Percentiles rank a stretch among this genome's conserved stretches.
phyloP scores from a whole-genome alignment of 306 rosid genomes.

The Pterocarpus macrocarpus region DNA sequence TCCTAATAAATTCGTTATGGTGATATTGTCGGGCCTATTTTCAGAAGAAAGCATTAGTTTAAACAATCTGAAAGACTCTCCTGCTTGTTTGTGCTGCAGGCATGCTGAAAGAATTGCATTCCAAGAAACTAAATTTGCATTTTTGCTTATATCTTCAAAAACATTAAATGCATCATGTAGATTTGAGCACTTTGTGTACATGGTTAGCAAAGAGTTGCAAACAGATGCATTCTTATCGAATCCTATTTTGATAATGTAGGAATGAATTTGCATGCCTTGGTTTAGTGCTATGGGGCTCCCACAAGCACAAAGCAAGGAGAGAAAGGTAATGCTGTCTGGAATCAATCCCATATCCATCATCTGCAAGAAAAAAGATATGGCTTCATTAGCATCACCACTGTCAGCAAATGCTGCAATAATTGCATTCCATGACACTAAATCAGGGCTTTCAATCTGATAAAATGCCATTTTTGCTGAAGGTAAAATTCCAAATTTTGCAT shows the following conservation, averaged over 20 bases:
- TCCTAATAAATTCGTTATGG: slow-evolving; percentile 67
- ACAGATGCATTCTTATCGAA: slow-evolving; percentile 57
- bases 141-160: slow-evolving; percentile 53
- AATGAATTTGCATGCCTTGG: slow-evolving; percentile 80
- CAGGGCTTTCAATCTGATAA: slow-evolving; percentile 66
- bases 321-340: slow-evolving; percentile 68
- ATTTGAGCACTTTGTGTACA: slow-evolving; percentile 79
- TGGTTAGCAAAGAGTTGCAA: slow-evolving; percentile 68
- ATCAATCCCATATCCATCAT: slow-evolving; percentile 59
- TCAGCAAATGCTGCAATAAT: slow-evolving; percentile 73
- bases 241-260: slow-evolving; percentile 59
- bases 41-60: slow-evolving; percentile 65
- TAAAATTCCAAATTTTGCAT: slow-evolving; percentile 69
- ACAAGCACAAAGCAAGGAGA: slow-evolving; percentile 73
- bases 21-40: slow-evolving; percentile 64
- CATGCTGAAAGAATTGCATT: slow-evolving; percentile 78
- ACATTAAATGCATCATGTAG: slow-evolving; percentile 61
- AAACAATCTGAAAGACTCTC: slow-evolving; percentile 63
- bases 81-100: slow-evolving; percentile 66
- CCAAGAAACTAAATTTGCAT: slow-evolving; percentile 76
- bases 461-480: slow-evolving; percentile 63
- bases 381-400: slow-evolving; percentile 58
- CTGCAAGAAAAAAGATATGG: slow-evolving; percentile 59
- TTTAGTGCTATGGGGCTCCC: slow-evolving; percentile 56
- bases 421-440: slow-evolving; percentile 83